phyloP scores from a whole-genome alignment of 805 yeast species.

The Yamadazyma ubonensis region DNA sequence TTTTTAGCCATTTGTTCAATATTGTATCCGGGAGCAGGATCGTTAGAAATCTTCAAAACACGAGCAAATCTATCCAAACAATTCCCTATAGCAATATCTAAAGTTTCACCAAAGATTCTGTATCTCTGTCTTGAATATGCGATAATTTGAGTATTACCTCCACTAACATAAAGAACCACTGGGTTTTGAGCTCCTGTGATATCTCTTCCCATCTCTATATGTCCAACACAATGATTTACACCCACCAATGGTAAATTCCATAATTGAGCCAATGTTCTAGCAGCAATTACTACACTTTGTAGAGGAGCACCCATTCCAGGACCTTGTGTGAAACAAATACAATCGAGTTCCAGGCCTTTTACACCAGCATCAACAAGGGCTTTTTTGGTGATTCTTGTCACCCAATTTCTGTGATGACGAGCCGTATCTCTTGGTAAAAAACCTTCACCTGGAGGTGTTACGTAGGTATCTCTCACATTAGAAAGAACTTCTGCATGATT shows the following conservation, averaged over 20 bases:
- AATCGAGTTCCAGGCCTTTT: conserved; percentile 54
- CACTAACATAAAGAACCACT: conserved; percentile 94
- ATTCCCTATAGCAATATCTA: conserved; percentile 97
- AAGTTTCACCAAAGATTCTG: conserved; percentile 98
- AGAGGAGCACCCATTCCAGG: conserved; percentile 99
- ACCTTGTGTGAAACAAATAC: conserved; percentile 93
- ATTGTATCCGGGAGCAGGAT: conserved; percentile 96
- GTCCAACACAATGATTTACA: conserved; percentile 97
- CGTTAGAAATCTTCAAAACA: conserved; percentile 81
- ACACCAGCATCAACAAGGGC: conserved; percentile 66
- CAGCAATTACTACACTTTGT: conserved; percentile 89
- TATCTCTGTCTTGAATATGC: conserved; percentile 93
- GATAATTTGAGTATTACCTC: conserved; percentile 97
- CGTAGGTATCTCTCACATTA: conserved; percentile 92
- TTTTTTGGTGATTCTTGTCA: conserved; percentile 65
- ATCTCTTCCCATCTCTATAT: conserved; percentile 98
- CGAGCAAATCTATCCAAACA: conserved; percentile 96
- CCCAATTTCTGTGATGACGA: conserved; percentile 95
- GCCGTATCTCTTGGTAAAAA: conserved; percentile 96
- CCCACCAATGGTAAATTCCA: conserved; percentile 89
- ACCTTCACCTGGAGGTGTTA: conserved; percentile 98
- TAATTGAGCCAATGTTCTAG: conserved; percentile 75
- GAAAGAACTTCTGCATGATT: conserved; percentile 76
- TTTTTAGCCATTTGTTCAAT: conserved; percentile 90
- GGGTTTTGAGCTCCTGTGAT: conserved; percentile 98